Evolutionary conservation across 169 alveolate genomes (phyloP).

Genomic region (Plasmodium adleri): DNA sequence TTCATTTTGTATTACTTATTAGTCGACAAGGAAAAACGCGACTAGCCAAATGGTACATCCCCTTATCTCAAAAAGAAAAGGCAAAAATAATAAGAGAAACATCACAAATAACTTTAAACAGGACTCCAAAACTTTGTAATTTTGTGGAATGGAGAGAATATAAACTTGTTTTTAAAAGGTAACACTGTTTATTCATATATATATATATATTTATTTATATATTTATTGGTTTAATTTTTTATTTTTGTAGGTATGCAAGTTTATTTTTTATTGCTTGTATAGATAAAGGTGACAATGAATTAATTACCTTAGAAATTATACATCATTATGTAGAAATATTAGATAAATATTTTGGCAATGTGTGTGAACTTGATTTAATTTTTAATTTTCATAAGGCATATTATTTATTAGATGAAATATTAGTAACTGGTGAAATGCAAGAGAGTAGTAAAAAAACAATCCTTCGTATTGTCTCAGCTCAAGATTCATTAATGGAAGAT

Average conservation of each 20-base stretch:
- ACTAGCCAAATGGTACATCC: slow-evolving; percentile 95
- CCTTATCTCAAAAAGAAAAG: slow-evolving; percentile 88
- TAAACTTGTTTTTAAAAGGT: slow-evolving; percentile 96
- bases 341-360: slow-evolving; percentile 99
- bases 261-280: slow-evolving; percentile 97
- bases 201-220: not conserved
- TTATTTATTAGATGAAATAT: slow-evolving; percentile 91
- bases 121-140: slow-evolving; percentile 96
- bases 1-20: slow-evolving; percentile 95
- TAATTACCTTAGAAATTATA: slow-evolving; percentile 95
- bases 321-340: slow-evolving; percentile 98
- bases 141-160: slow-evolving; percentile 97
- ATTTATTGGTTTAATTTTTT: not conserved
- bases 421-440: slow-evolving; percentile 93
- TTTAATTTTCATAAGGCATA: slow-evolving; percentile 98
- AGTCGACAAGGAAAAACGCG: slow-evolving; percentile 98
- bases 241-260: slow-evolving; percentile 94
- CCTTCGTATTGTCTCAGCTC: slow-evolving; percentile 93
- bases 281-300: slow-evolving; percentile 97
- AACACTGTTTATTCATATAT: not conserved
- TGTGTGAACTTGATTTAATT: slow-evolving; percentile 99
- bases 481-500: slow-evolving; percentile 96
- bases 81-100: slow-evolving; percentile 92
- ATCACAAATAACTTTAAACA: slow-evolving; percentile 92
- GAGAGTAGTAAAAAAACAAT: slow-evolving; percentile 96